Evolutionary conservation across 1,284 basidiomycete species (phyloP).

Genomic region (Malassezia restricta): DNA sequence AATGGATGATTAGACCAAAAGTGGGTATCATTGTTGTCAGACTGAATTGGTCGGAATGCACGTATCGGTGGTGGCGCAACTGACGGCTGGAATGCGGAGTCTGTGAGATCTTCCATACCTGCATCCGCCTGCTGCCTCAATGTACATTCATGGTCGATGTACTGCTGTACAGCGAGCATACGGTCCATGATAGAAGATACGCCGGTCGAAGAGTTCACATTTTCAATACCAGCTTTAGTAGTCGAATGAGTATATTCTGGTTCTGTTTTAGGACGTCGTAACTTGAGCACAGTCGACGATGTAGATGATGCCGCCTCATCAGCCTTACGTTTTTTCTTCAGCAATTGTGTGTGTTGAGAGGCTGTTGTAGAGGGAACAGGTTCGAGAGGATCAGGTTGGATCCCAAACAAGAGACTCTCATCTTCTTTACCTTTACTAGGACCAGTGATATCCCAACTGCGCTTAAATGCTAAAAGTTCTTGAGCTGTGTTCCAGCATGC

Average conservation of each 20-base stretch:
- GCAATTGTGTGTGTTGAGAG: conserved; percentile 17
- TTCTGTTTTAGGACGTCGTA: conserved; percentile 26
- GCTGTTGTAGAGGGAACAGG: neutral
- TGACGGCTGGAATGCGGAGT: conserved; percentile 37
- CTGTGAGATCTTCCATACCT: conserved; percentile 41
- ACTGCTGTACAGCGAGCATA: conserved; percentile 36
- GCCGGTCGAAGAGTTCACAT: conserved; percentile 52
- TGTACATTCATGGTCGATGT: conserved; percentile 39
- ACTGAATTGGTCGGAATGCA: conserved; percentile 38
- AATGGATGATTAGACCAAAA: conserved; percentile 17
- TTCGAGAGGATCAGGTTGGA: conserved; percentile 23
- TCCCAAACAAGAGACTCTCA: conserved; percentile 36
- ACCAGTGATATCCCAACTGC: conserved; percentile 33
- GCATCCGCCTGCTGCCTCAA: conserved; percentile 33
- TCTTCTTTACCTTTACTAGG: conserved; percentile 33
- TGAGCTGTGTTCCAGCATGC: conserved; percentile 31
- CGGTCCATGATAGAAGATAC: conserved; percentile 39
- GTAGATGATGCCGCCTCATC: conserved; percentile 21
- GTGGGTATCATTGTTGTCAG: conserved; percentile 21
- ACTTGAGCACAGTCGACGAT: conserved; percentile 21
- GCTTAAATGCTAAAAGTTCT: conserved; percentile 35
- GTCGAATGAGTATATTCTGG: conserved; percentile 17
- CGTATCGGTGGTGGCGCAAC: conserved; percentile 28
- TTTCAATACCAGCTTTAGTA: conserved; percentile 16
- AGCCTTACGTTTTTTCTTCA: conserved; percentile 38